Evolutionary conservation across 768 basidiomycete species (phyloP).

Genomic region (Astraeus odoratus): DNA sequence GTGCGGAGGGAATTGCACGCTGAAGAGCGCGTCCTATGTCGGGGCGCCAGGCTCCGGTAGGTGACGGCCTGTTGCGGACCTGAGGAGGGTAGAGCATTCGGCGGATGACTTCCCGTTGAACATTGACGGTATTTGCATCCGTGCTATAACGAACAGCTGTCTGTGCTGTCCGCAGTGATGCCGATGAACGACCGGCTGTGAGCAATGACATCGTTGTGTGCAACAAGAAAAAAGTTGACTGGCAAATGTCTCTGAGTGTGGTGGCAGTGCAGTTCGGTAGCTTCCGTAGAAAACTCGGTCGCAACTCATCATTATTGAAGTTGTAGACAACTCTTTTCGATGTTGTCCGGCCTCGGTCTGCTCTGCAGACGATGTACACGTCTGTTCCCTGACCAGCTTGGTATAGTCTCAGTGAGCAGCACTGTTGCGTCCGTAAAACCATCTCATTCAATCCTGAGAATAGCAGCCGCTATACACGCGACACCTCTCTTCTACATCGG

Average conservation of each 20-base stretch:
- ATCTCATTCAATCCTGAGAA: background rate
- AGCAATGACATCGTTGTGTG: slow-evolving; percentile 39
- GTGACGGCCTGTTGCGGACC: slow-evolving; percentile 60
- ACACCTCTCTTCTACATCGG: slow-evolving; percentile 46
- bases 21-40: slow-evolving; percentile 73
- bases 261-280: background rate
- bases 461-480: slow-evolving; percentile 7
- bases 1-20: slow-evolving; percentile 78
- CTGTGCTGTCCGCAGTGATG: slow-evolving; percentile 28
- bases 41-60: slow-evolving; percentile 79
- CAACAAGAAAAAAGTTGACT: background rate
- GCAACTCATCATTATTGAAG: background rate
- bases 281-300: background rate
- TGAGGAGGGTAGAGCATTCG: slow-evolving; percentile 77
- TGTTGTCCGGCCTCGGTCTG: slow-evolving; percentile 13
- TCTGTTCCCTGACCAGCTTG: slow-evolving; percentile 8
- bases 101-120: slow-evolving; percentile 67
- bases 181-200: slow-evolving; percentile 25
- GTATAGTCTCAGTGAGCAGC: background rate
- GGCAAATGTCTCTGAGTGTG: too few species aligned
- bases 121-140: slow-evolving; percentile 36
- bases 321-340: slow-evolving; percentile 4
- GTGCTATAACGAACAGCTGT: slow-evolving; percentile 38
- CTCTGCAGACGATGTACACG: slow-evolving; percentile 21
- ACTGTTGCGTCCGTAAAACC: background rate